Evolutionary conservation across 1,284 basidiomycete genomes (phyloP).

Genomic region (Ceratorhiza oryzae-sativae): DNA sequence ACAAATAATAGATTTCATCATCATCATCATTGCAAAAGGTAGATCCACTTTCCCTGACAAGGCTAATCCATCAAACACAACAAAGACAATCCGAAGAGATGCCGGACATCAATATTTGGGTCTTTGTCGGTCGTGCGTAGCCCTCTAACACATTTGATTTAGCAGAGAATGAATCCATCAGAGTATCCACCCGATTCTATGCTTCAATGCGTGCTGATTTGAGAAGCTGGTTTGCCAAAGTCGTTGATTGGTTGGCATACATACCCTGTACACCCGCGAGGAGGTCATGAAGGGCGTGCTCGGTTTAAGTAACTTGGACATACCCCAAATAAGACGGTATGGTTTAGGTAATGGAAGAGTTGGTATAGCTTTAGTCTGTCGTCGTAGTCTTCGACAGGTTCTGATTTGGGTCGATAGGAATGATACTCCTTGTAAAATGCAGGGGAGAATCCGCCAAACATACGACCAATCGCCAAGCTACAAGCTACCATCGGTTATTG

Average conservation of each 20-base stretch:
- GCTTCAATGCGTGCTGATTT: no score
- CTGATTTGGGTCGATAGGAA: constrained; percentile 66
- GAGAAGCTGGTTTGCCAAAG: constrained; percentile 25
- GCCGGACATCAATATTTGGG: no score
- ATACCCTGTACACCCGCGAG: background rate
- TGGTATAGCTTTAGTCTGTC: constrained; percentile 78
- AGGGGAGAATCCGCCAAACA: constrained; percentile 81
- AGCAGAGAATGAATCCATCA: no score
- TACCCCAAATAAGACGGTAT: constrained; percentile 73
- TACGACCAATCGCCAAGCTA: constrained; percentile 80
- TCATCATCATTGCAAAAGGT: no score
- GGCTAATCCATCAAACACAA: no score
- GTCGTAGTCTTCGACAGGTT: constrained; percentile 73
- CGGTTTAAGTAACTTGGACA: constrained; percentile 46
- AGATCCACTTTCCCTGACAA: no score
- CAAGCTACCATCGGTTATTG: background rate
- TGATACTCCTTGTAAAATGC: constrained; percentile 81
- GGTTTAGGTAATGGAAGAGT: constrained; percentile 88
- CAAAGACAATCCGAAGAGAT: no score
- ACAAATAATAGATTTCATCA: no score
- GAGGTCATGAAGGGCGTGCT: background rate
- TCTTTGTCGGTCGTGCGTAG: no score
- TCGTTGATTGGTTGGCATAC: constrained; percentile 15
- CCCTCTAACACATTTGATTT: no score
- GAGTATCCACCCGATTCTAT: no score